These are phyloP conservation scores for Wickerhamiella azyma DNA, from an alignment of 805 yeast species.

Conservation along the genomic window DNA sequence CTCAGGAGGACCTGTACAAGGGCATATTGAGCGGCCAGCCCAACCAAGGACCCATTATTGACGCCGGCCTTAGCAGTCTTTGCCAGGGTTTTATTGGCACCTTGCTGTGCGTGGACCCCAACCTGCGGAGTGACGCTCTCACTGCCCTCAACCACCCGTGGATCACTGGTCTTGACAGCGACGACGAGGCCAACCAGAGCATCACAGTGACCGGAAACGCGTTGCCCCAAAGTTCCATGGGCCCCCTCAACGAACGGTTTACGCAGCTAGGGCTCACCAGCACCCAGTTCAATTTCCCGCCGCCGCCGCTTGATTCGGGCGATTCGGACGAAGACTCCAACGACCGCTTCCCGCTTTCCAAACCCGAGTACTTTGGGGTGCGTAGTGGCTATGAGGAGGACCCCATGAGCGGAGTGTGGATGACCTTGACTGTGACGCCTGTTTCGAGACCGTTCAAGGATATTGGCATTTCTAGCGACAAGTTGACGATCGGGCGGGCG, in stretches of 20 bases:
- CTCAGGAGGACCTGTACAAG: constrained; percentile 71
- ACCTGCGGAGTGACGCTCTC: constrained; percentile 54
- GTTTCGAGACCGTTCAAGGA: constrained; percentile 35
- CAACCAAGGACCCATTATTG: constrained; percentile 47
- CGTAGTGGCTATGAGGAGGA: constrained; percentile 19
- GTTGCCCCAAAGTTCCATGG: constrained; percentile 2
- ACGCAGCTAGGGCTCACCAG: neutral
- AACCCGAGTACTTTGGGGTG: constrained; percentile 12
- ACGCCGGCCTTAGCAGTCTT: constrained; percentile 47
- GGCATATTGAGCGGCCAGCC: constrained; percentile 68
- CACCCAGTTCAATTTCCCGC: neutral
- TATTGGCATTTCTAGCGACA: constrained; percentile 50
- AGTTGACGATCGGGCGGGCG: constrained; percentile 58
- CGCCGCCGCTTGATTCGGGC: constrained; percentile 1
- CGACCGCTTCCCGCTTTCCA: neutral
- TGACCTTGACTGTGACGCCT: constrained; percentile 41
- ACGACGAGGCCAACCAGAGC: constrained; percentile 15
- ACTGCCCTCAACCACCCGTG: constrained; percentile 72
- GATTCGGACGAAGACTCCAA: constrained; percentile 3
- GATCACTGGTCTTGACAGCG: constrained; percentile 33
- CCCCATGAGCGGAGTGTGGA: constrained; percentile 39
- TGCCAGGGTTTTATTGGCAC: constrained; percentile 62
- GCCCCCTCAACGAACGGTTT: neutral
- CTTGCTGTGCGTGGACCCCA: constrained; percentile 66
- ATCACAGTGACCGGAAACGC: constrained; percentile 11